Conservation (phyloP, 306 rosid species). For the Albizia julibrissin region DNA sequence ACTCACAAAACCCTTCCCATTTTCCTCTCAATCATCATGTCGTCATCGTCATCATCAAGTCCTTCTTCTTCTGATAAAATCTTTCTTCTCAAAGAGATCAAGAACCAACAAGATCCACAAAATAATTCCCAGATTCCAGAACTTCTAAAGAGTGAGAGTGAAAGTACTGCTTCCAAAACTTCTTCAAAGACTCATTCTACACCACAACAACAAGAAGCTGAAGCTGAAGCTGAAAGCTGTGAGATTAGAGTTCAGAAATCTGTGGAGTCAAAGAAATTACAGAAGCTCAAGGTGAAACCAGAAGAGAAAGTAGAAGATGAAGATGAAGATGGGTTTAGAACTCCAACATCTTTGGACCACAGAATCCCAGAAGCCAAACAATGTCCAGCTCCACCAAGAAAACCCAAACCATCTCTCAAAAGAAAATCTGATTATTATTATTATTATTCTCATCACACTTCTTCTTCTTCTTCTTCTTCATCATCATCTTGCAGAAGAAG, state of each 20-base stretch:
- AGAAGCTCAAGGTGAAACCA: not conserved
- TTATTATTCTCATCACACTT: not conserved
- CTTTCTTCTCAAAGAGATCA: constrained; percentile 28
- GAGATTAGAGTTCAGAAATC: too few relatives aligned
- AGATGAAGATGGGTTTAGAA: constrained; percentile 60
- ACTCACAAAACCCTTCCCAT: constrained; percentile 6
- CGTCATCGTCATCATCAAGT: not conserved
- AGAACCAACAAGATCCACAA: not conserved
- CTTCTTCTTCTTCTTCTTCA: not conserved
- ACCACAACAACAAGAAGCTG: not conserved
- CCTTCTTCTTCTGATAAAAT: constrained; percentile 3
- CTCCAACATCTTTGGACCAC: constrained; percentile 63
- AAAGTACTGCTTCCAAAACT: constrained; percentile 7
- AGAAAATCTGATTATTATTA: constrained; percentile 23
- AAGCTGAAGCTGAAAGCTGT: not conserved
- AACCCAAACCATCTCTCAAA: constrained; percentile 41
- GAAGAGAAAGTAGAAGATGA: constrained; percentile 15
- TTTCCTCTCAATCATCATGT: constrained; percentile 26
- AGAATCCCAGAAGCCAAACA: constrained; percentile 43
- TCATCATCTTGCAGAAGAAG: not conserved
- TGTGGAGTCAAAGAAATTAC: not conserved
- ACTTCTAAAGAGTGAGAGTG: constrained; percentile 7
- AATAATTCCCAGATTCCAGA: constrained; percentile 8
- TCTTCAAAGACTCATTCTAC: constrained; percentile 20
- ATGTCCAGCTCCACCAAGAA: constrained; percentile 72